Percentiles rank a stretch among this genome's conserved stretches.
phyloP scores from a whole-genome alignment of 441 rosid genomes.

The Omphalea diandra region DNA sequence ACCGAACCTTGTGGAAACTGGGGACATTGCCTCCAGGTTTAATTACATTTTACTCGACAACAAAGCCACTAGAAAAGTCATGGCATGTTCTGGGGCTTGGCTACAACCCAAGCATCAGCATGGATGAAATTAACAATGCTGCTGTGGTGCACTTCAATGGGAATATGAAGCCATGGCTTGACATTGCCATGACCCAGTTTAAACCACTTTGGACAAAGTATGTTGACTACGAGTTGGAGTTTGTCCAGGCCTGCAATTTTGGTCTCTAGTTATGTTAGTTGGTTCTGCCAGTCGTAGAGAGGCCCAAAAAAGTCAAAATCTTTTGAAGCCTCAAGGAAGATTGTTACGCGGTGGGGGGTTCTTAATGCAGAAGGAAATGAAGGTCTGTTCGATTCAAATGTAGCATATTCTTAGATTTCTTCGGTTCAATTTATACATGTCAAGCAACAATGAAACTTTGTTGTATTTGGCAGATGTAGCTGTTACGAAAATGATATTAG shows the following conservation, averaged over 20 bases:
- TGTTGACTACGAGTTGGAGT: conserved; percentile 83
- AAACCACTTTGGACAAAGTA: conserved; percentile 86
- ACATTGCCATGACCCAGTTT: conserved; percentile 94
- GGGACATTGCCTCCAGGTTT: conserved; percentile 94
- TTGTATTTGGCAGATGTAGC: conserved; percentile 22
- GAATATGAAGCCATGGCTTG: conserved; percentile 98
- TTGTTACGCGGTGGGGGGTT: conserved; percentile 15
- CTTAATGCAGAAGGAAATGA: conserved; percentile 12
- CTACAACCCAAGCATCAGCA: conserved; percentile 89
- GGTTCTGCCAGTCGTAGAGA: not conserved
- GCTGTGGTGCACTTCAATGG: conserved; percentile 95
- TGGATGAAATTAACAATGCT: conserved; percentile 88
- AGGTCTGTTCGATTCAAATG: conserved; percentile 16
- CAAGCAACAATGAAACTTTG: conserved; percentile 27
- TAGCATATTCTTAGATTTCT: conserved; percentile 20
- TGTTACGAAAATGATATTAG: not conserved
- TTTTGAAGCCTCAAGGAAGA: conserved; percentile 6
- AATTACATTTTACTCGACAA: conserved; percentile 88
- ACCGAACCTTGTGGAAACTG: conserved; percentile 86
- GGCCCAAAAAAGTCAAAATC: not conserved
- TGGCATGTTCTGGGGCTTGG: conserved; percentile 98
- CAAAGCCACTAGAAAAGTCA: conserved; percentile 88
- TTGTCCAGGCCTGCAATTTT: conserved; percentile 91
- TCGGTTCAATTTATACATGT: conserved; percentile 23
- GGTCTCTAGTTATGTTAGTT: conserved; percentile 47